phyloP scores from a whole-genome alignment of 2,329 filamentous ascomycete species.

The Pseudocercospora fijiensis region DNA sequence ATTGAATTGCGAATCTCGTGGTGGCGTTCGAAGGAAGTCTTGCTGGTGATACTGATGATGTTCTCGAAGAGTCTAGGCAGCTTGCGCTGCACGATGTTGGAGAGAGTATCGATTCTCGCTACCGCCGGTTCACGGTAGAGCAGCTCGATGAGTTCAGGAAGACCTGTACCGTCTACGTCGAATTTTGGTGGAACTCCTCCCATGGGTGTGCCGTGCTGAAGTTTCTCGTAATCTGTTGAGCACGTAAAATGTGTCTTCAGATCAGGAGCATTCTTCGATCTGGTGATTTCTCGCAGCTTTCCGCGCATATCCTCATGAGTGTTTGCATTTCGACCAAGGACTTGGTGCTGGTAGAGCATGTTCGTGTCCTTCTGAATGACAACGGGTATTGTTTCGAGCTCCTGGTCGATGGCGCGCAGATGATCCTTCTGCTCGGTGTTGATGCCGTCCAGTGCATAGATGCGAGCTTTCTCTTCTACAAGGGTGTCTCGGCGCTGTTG shows the following conservation, averaged over 20 bases:
- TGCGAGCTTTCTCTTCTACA: background rate
- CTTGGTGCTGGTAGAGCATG: conserved; percentile 9
- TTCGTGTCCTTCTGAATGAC: background rate
- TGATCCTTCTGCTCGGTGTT: background rate
- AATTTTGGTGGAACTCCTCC: conserved; percentile 16
- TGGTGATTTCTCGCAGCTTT: conserved; percentile 13
- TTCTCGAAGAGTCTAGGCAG: conserved; percentile 8
- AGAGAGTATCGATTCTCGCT: background rate
- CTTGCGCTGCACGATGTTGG: background rate
- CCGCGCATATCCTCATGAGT: conserved; percentile 4
- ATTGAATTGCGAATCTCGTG: conserved; percentile 5
- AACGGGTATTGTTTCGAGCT: background rate
- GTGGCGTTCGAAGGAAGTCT: conserved; percentile 9
- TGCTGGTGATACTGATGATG: conserved; percentile 11
- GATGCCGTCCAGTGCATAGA: background rate
- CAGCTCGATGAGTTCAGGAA: conserved; percentile 21
- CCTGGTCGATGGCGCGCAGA: background rate
- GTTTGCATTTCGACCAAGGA: conserved; percentile 12
- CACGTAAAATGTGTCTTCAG: conserved; percentile 24
- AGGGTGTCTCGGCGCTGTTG: background rate
- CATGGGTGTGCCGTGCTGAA: conserved; percentile 13
- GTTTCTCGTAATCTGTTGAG: conserved; percentile 25
- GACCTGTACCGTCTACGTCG: conserved; percentile 23
- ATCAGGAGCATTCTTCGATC: conserved; percentile 17
- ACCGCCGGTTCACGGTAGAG: conserved; percentile 16